These are phyloP conservation scores for Teunomyces pallodes DNA, from an alignment of 805 yeast genomes.

Conservation along the genomic window DNA sequence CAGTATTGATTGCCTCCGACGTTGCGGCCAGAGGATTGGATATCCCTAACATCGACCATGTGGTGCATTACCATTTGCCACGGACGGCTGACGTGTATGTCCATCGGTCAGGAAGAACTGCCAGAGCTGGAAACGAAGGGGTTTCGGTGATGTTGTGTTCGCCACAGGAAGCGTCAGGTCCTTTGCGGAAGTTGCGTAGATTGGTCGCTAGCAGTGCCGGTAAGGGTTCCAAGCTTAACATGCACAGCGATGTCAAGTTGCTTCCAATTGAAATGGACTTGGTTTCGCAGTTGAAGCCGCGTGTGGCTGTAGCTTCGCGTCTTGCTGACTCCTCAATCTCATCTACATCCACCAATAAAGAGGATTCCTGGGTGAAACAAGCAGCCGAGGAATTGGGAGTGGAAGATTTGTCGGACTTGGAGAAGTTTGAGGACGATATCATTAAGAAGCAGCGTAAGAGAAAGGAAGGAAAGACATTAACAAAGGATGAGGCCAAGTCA, in stretches of 20 bases:
- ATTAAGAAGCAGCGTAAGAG: slow-evolving; percentile 62
- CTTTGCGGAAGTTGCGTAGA: slow-evolving; percentile 71
- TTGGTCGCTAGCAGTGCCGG: slow-evolving; percentile 39
- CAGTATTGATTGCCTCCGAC: slow-evolving; percentile 88
- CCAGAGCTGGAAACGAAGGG: slow-evolving; percentile 91
- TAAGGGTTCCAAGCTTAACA: slow-evolving; percentile 24
- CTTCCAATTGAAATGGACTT: slow-evolving; percentile 78
- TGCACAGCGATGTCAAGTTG: slow-evolving; percentile 54
- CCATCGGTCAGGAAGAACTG: slow-evolving; percentile 98
- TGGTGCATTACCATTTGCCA: slow-evolving; percentile 93
- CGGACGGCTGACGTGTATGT: slow-evolving; percentile 91
- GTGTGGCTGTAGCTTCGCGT: slow-evolving; percentile 67
- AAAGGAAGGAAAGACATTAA: slow-evolving; percentile 37
- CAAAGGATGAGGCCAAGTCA: slow-evolving; percentile 46
- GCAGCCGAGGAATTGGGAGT: slow-evolving; percentile 94
- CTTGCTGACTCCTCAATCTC: slow-evolving; percentile 72
- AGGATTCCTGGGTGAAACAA: slow-evolving; percentile 76
- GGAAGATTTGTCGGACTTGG: slow-evolving; percentile 65
- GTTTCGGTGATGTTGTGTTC: slow-evolving; percentile 92
- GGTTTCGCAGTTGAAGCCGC: slow-evolving; percentile 63
- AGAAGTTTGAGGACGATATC: slow-evolving; percentile 59
- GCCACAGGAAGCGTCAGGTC: slow-evolving; percentile 90
- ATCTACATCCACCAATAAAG: slow-evolving; percentile 58
- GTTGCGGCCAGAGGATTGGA: slow-evolving; percentile 98
- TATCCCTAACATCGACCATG: slow-evolving; percentile 87